Evolutionary conservation across 768 basidiomycete genomes (phyloP).

Genomic region (Suillus alpinus): DNA sequence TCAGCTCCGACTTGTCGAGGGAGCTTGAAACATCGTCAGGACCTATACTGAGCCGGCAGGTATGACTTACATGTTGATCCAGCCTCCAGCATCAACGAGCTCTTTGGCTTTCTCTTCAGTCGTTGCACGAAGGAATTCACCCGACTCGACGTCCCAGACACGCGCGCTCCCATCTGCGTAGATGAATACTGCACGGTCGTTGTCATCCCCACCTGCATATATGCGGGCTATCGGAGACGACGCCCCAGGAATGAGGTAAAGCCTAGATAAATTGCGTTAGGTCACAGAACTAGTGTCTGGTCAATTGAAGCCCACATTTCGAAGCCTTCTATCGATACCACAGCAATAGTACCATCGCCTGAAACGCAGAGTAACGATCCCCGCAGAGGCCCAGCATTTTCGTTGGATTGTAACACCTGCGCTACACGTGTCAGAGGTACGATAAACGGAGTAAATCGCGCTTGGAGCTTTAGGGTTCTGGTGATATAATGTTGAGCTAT

Average conservation of each 20-base stretch:
- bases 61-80: constrained; percentile 63
- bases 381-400: constrained; percentile 52
- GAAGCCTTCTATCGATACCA: constrained; percentile 71
- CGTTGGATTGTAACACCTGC: constrained; percentile 45
- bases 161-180: constrained; percentile 78
- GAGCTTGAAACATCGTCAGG: constrained; percentile 14
- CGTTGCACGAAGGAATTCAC: constrained; percentile 86
- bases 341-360: constrained; percentile 76
- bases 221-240: constrained; percentile 61
- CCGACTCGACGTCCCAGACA: constrained; percentile 81
- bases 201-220: constrained; percentile 47
- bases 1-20: constrained; percentile 24
- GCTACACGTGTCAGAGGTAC: constrained; percentile 60
- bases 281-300: not conserved
- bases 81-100: constrained; percentile 65
- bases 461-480: constrained; percentile 64
- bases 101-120: constrained; percentile 73
- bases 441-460: constrained; percentile 72
- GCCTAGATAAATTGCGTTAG: constrained; percentile 37
- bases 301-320: constrained; percentile 63
- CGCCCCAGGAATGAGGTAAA: constrained; percentile 81
- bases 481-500: not conserved
- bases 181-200: constrained; percentile 68
- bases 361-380: constrained; percentile 74
- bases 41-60: not conserved